phyloP scores from a whole-genome alignment of 257 asterid genomes.

The Agastache rugosa region DNA sequence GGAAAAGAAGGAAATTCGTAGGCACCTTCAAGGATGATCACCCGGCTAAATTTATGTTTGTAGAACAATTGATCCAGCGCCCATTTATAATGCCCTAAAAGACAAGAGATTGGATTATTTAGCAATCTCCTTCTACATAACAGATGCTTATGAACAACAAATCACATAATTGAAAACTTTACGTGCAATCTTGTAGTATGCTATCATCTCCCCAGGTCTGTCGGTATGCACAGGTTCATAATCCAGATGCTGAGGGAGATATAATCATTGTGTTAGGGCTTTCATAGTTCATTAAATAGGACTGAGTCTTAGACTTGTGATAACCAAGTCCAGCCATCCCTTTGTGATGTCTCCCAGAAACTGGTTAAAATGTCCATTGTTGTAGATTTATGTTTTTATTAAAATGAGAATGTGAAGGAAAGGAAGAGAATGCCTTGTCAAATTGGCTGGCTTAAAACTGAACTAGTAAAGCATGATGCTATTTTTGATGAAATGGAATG shows the following conservation, averaged over 20 bases:
- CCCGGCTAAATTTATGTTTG: conserved; percentile 83
- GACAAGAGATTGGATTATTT: conserved; percentile 28
- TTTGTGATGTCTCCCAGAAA: conserved; percentile 28
- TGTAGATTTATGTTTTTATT: conserved; percentile 4
- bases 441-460: conserved; percentile 28
- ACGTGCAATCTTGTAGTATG: conserved; percentile 99
- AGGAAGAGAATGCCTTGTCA: conserved; percentile 24
- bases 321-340: conserved; percentile 28
- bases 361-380: conserved; percentile 1
- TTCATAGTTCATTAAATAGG: conserved; percentile 28
- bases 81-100: conserved; percentile 97
- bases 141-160: conserved; percentile 35
- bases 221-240: conserved; percentile 83
- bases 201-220: conserved; percentile 93
- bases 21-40: conserved; percentile 96
- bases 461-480: conserved; percentile 19
- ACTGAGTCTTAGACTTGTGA: conserved; percentile 30
- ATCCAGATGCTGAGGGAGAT: conserved; percentile 80
- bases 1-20: conserved; percentile 30
- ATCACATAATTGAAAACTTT: conserved; percentile 41
- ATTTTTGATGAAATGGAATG: conserved; percentile 10
- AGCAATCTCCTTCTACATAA: conserved; percentile 31
- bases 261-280: conserved; percentile 39
- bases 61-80: conserved; percentile 94
- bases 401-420: conserved; percentile 12